Base-by-base conservation (phyloP, 352 stramenopile species). In the Labyrinthula sp. region DNA sequence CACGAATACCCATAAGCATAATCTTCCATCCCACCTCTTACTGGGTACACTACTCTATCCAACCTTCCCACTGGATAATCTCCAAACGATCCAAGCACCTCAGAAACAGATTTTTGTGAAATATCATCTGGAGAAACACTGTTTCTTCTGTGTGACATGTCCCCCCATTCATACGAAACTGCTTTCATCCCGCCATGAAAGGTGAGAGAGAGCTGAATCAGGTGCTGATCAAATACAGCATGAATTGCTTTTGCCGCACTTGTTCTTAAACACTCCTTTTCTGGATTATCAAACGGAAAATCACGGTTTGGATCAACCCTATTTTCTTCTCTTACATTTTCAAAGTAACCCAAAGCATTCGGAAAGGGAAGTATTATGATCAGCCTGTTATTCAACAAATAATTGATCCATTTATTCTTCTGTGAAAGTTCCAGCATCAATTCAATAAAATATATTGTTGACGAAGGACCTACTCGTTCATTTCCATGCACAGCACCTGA, bases 101-200 rank as follows among this genome's bases (percentile, higher is more conserved):
- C 36, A 31, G 2, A 70, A 39, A 73, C 79, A 68, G 47, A 33
- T 14, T 60, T 10, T 45, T 77, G 67, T 0, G 68, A 65, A 1
- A 52, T 18, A 34, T 75, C 57, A 43, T 86, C 71, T 0, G 72
- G 66, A 28, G 57, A 64, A 9, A 63, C 37, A 14, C 64, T 5
- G 7, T 9, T 47, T 17, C 55, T 57, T 5, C 35, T 45, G 58
- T 92, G 71, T 37, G 87, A 76, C 0, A 77, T 73, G 3, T 79
- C 77, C 7, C 89, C 89, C 89, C 89, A 98, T 64, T 96, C 89
- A 61, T 95, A 98, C 2, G 77, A 75, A 31, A 98, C 75, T 2
- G 83, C 78, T 57, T 85, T 77, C 65, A 88, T 97, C 27, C 89
- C 89, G 20, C 74, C 89, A 67, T 98, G 89, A 63, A 50, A 58